Evolutionary conservation across 2,329 filamentous ascomycete genomes (phyloP).

Genomic region (Diaporthe capsici): DNA sequence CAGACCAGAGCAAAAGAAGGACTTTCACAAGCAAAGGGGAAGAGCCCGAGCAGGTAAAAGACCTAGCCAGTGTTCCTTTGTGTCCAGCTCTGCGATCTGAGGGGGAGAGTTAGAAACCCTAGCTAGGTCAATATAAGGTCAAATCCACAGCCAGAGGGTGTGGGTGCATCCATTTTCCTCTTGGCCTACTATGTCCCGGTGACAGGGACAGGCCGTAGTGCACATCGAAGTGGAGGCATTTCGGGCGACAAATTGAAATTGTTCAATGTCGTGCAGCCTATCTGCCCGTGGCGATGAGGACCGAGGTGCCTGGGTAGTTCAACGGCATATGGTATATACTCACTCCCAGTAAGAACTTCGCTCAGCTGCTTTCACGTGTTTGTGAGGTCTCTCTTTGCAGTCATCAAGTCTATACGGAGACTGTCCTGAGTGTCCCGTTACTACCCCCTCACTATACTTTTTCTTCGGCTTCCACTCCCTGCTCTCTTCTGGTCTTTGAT

Average conservation of each 20-base stretch:
- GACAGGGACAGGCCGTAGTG: neutral
- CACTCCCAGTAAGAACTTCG: neutral
- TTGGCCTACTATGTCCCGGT: neutral
- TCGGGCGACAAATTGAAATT: neutral
- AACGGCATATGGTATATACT: neutral
- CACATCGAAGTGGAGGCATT: neutral
- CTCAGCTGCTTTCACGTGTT: neutral
- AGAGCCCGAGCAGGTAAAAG: no score
- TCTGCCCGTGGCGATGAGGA: neutral
- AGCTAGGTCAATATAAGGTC: no score
- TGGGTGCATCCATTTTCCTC: no score
- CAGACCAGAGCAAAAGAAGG: no score
- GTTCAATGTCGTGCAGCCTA: neutral
- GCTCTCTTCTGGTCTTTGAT: neutral
- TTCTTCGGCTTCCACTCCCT: neutral
- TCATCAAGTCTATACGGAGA: neutral
- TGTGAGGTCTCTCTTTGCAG: neutral
- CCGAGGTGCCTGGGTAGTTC: neutral
- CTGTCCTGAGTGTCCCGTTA: neutral
- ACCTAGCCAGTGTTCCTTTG: no score
- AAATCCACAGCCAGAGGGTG: no score
- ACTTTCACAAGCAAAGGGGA: no score
- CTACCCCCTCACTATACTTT: neutral
- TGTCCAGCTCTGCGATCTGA: no score
- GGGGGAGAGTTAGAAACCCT: no score